phyloP scores from a whole-genome alignment of 495 filamentous ascomycete species.

The Cercophora newfieldiana region DNA sequence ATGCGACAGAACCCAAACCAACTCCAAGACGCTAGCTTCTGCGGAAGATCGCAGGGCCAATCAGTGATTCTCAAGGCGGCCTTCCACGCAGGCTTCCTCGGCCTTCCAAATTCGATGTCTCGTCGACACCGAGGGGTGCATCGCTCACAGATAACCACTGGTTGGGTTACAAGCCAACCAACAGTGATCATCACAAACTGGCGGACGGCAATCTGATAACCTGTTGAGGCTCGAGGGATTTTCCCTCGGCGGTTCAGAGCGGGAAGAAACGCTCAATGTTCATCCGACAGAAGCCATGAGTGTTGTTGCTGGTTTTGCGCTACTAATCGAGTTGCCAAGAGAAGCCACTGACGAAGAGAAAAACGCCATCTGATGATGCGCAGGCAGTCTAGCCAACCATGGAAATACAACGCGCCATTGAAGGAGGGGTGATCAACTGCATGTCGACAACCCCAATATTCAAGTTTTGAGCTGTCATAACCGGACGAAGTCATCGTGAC shows the following conservation, averaged over 20 bases:
- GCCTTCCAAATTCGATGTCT: constrained; percentile 19
- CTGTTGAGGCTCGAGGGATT: background rate
- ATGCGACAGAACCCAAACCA: background rate
- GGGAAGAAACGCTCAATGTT: background rate
- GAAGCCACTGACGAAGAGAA: constrained; percentile 18
- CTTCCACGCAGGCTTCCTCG: constrained; percentile 29
- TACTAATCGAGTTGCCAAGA: constrained; percentile 6
- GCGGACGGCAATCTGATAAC: background rate
- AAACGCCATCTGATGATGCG: constrained; percentile 8
- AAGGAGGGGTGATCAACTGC: constrained; percentile 1
- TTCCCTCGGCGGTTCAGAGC: background rate
- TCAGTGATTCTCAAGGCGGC: constrained; percentile 1
- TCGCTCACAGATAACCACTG: constrained; percentile 7
- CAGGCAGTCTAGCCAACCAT: constrained; percentile 12
- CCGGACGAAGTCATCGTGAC: background rate
- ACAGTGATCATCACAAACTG: background rate
- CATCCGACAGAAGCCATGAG: background rate
- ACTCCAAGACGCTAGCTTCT: background rate
- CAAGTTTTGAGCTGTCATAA: background rate
- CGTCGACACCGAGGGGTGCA: constrained; percentile 3
- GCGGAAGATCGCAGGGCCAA: constrained; percentile 5
- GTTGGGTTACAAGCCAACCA: background rate
- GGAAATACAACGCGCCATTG: constrained; percentile 1
- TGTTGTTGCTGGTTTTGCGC: background rate
- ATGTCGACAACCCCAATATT: background rate